A percentile compares a stretch with the other conserved stretches of the same genome.
Evolutionary conservation across 164 flowering plant genomes (phyloP).

Genomic region (Kingdonia uniflora): DNA sequence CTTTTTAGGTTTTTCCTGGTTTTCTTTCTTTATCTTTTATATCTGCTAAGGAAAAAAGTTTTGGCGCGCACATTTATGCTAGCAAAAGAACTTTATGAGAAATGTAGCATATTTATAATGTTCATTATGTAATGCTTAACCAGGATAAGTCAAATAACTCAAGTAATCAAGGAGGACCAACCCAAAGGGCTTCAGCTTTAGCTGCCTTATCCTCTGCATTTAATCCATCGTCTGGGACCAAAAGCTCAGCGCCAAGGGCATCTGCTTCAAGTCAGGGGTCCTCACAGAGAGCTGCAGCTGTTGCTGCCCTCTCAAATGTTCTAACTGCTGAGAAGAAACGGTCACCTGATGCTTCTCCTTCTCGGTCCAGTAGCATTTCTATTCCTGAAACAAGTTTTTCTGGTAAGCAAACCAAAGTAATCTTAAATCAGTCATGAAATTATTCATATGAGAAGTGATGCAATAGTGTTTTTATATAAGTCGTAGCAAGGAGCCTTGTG

Average conservation of each 20-base stretch:
- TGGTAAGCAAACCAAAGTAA: slow-evolving; percentile 37
- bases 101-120: too few relatives aligned
- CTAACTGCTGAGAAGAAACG: slow-evolving; percentile 77
- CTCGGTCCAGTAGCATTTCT: slow-evolving; percentile 36
- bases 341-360: slow-evolving; percentile 51
- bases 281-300: slow-evolving; percentile 97
- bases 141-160: slow-evolving; percentile 59
- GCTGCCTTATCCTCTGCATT: slow-evolving; percentile 88
- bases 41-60: too few relatives aligned
- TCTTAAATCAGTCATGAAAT: too few relatives aligned
- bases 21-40: too few relatives aligned
- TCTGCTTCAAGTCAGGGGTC: slow-evolving; percentile 39
- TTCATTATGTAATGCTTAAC: slow-evolving; percentile 23
- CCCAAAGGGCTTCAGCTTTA: slow-evolving; percentile 91
- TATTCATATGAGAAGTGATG: too few relatives aligned
- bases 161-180: slow-evolving; percentile 61
- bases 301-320: slow-evolving; percentile 86
- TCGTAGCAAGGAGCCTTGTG: too few relatives aligned
- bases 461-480: too few relatives aligned
- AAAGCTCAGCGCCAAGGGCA: slow-evolving; percentile 29
- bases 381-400: slow-evolving; percentile 25
- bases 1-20: too few relatives aligned
- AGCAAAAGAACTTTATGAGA: too few relatives aligned
- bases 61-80: too few relatives aligned
- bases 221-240: slow-evolving; percentile 48